Evolutionary conservation across 768 basidiomycete genomes (phyloP), one percentile per base, ranked within the genome.

Genomic region (Suillus brevipes): DNA sequence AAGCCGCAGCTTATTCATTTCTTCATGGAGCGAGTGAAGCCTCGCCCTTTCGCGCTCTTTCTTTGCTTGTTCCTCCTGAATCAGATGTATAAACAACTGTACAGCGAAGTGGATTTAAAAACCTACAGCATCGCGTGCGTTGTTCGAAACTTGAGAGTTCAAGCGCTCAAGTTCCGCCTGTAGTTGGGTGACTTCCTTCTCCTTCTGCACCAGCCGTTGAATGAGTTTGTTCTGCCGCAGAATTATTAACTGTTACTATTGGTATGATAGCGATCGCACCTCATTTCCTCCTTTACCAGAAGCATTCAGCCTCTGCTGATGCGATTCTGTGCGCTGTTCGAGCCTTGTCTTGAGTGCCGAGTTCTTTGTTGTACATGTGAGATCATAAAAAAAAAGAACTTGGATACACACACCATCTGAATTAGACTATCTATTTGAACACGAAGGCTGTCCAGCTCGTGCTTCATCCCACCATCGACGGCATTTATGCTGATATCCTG

Each of bases 171-270:
- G 76, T 71, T 95, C 90, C 4, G 83, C 82, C 72, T 89, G 88
- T 2, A 96, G 82, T 63, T 89, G 86, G 2, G 86, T 72, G 2
- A 94, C 91, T 74, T 95, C 87, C 70, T 91, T 93, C 78, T 97
- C 95, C 74, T 94, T 95, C 73, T 88, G 85, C 4, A 90, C 85
- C 18, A 96, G 81, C 12, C 92, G 87, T 70, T 94, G 92, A 10
- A 94, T 86, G 23, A 96, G 72, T 2, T 91, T 92, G 90, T 83
- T 67, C 84, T 88, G 84, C 90, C 25, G 6, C 4, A 14, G n/a
- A 25, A 31, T 42, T 63, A 31, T 14, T 28, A 7, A 18, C 40
- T 0, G 28, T 42, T 12, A 63, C 61, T 23, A 53, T 31, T 13
- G 6, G 14, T 31, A 25, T 58, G n/a, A 16, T 25, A 53, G 57